phyloP scores from a whole-genome alignment of 2,329 filamentous ascomycete genomes.

The Scedosporium dehoogii region DNA sequence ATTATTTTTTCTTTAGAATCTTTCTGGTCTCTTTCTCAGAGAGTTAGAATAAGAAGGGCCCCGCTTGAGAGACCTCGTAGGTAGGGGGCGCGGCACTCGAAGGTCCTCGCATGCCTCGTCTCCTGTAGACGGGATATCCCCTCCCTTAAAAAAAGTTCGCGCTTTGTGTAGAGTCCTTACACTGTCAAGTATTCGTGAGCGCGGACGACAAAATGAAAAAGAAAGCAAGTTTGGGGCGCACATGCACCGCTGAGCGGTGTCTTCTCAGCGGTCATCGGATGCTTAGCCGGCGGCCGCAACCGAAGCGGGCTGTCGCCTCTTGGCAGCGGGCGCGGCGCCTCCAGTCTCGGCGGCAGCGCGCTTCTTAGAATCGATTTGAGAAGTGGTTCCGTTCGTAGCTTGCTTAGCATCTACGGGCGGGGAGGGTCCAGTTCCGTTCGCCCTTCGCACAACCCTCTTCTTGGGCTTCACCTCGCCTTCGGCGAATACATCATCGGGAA shows the following conservation, averaged over 20 bases:
- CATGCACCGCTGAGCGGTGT: too few relatives aligned
- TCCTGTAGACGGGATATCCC: too few relatives aligned
- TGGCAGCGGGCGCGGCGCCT: conserved; percentile 1
- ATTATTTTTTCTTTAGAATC: background rate
- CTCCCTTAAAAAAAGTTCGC: too few relatives aligned
- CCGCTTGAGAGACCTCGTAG: background rate
- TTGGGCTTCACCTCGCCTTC: conserved; percentile 65
- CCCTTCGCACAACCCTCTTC: background rate
- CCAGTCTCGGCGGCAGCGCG: conserved; percentile 35
- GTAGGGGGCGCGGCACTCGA: background rate
- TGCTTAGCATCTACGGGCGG: background rate
- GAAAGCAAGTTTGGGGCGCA: too few relatives aligned
- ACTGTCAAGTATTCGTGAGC: too few relatives aligned
- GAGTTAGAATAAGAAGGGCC: background rate
- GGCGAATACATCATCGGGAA: conserved; percentile 84
- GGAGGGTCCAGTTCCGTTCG: background rate
- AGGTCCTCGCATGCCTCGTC: background rate
- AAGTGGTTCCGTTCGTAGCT: conserved; percentile 8
- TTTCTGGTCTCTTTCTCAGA: background rate
- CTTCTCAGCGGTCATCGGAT: background rate
- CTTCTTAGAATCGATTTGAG: conserved; percentile 35
- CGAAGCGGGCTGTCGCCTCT: conserved; percentile 30
- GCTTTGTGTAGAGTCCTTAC: too few relatives aligned
- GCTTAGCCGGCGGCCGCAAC: conserved; percentile 27
- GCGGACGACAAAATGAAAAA: too few relatives aligned